Evolutionary conservation across 2,329 filamentous ascomycete genomes (phyloP), one percentile per base, ranked within the genome.

Genomic region (Ophiostoma australiae): DNA sequence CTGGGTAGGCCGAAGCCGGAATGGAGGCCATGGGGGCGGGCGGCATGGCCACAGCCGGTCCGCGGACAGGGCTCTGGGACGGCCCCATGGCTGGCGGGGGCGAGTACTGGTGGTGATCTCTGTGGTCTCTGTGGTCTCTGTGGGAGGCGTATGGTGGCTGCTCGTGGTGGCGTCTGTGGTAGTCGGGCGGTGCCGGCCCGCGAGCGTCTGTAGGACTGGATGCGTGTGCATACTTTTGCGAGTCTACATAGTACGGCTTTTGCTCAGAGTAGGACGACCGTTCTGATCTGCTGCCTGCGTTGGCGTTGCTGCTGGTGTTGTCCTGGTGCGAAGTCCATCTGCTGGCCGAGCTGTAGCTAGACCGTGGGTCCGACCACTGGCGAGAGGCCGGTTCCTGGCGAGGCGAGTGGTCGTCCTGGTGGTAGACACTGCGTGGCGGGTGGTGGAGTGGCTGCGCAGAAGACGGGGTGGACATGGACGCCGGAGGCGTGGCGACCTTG

Each of bases 1-100:
- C 63, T 68, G 20, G 23, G 13, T 87, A 85, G 68, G 86, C 84
- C 78, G 71, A 67, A 0, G 67, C 61, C 6, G 69, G 17, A 15
- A 35, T 17, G 1, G 71, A 61, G 1, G 67, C 48, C 23, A 67
- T 20, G 20, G 35, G 20, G 5, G 35, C n/a, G 33, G 33, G 39
- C 2, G 71, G 68, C 20, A 70, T 69, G 8, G 70, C 37, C 5
- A 35, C 20, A 39, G 10, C 3, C 35, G 20, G 31, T 39, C 39
- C 70, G 20, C 70, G 44, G 0, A 69, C 69, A 10, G 61, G 67
- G 48, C 69, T 69, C 23, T 7, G 68, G 7, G 69, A 63, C 11
- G 33, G 63, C 11, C n/a, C 35, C 65, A 67, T 67, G 20, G 69
- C 48, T 23, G 65, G 44, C 31, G 39, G n/a, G 1, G 61, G 70